Percentiles rank a stretch among this genome's conserved stretches.
Conservation (phyloP, 768 basidiomycete genomes). For the Mycena sanguinolenta region DNA sequence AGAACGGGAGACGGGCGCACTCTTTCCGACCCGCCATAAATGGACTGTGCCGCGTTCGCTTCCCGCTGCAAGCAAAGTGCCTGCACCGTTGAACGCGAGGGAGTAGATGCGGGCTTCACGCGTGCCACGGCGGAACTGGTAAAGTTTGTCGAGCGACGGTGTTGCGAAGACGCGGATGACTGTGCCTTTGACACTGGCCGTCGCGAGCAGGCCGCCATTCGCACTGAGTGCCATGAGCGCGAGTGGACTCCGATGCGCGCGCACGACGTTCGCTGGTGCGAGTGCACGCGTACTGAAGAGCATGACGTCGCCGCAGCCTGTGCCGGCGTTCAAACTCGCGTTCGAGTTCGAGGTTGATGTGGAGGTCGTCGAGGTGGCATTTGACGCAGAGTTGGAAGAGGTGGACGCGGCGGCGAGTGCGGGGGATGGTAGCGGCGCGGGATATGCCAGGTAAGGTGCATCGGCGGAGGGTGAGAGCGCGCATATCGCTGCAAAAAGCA, state of each 20-base stretch:
- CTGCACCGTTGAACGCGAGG: constrained; percentile 84
- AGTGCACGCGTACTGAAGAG: constrained; percentile 94
- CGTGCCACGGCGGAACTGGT: constrained; percentile 94
- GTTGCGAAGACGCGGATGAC: constrained; percentile 96
- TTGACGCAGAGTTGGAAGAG: constrained; percentile 33
- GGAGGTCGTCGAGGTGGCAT: constrained; percentile 47
- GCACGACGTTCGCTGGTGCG: constrained; percentile 94
- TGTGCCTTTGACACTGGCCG: constrained; percentile 79
- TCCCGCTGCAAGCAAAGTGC: constrained; percentile 89
- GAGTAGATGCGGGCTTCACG: constrained; percentile 89
- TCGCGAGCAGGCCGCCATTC: constrained; percentile 91
- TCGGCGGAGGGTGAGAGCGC: constrained; percentile 95
- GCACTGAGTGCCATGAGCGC: constrained; percentile 89
- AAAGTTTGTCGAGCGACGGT: constrained; percentile 92
- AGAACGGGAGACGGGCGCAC: neutral
- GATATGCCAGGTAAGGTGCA: constrained; percentile 95
- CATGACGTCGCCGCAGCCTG: constrained; percentile 80
- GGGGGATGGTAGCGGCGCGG: constrained; percentile 92
- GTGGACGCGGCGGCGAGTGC: constrained; percentile 66
- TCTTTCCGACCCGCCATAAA: constrained; percentile 61
- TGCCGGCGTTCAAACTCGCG: neutral
- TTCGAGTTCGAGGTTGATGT: constrained; percentile 44
- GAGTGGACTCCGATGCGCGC: constrained; percentile 96
- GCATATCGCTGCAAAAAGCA: constrained; percentile 78
- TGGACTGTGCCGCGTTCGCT: constrained; percentile 96